phyloP scores from a whole-genome alignment of 805 yeast species.

The Candida montana region DNA sequence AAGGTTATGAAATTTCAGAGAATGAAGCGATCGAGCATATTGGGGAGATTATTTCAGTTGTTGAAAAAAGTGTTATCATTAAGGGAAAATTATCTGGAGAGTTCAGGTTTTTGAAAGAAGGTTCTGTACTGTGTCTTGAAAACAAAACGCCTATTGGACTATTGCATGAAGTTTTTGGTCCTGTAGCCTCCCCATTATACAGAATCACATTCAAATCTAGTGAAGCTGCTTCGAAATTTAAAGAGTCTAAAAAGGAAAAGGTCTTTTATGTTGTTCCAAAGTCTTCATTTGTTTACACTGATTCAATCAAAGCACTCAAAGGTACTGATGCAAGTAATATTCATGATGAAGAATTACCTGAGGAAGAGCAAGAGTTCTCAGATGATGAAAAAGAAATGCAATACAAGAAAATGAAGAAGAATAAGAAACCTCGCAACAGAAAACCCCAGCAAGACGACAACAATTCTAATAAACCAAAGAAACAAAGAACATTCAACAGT shows the following conservation, averaged over 20 bases:
- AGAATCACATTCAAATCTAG: slow-evolving; percentile 59
- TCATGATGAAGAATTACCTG: slow-evolving; percentile 90
- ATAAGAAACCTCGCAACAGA: slow-evolving; percentile 2
- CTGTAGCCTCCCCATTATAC: slow-evolving; percentile 74
- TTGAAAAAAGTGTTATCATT: slow-evolving; percentile 67
- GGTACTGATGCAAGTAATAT: slow-evolving; percentile 96
- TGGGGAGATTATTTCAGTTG: slow-evolving; percentile 64
- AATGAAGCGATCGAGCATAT: slow-evolving; percentile 62
- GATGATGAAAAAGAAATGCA: slow-evolving; percentile 88
- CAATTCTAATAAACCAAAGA: slow-evolving; percentile 1
- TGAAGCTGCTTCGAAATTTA: slow-evolving; percentile 44
- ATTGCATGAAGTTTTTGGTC: slow-evolving; percentile 85
- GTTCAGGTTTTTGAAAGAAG: slow-evolving; percentile 73
- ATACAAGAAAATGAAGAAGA: slow-evolving; percentile 52
- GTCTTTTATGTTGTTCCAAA: slow-evolving; percentile 78
- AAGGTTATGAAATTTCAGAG: slow-evolving; percentile 52
- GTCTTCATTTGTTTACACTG: slow-evolving; percentile 75
- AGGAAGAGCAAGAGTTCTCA: slow-evolving; percentile 89
- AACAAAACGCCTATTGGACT: slow-evolving; percentile 70
- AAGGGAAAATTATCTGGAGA: slow-evolving; percentile 79
- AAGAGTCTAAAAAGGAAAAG: slow-evolving; percentile 44
- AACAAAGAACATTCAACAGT: neutral
- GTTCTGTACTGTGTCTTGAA: slow-evolving; percentile 71
- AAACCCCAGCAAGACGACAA: neutral
- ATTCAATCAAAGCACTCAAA: slow-evolving; percentile 57